Evolutionary conservation across 768 basidiomycete species (phyloP), one percentile per base, ranked within the genome.

Genomic region (Termitomyces sp.): DNA sequence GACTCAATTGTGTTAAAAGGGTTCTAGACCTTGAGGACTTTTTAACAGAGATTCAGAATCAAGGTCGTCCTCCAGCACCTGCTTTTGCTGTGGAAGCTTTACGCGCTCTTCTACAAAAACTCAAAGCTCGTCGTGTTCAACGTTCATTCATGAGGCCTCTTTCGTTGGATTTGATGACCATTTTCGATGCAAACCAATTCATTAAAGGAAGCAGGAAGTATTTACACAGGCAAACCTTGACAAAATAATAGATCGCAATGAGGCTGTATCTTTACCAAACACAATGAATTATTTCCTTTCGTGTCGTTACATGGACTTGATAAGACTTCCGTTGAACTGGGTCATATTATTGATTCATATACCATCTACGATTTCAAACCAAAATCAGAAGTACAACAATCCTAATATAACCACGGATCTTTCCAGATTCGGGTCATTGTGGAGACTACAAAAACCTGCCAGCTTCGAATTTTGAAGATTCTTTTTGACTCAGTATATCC

Each of bases 21-120:
- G 41, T 57, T 12, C 50, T 56, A 22, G 54, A 58, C 54, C 34
- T 70, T 14, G 14, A 32, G 0, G 57, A 55, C 2, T 72, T 67
- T 51, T 51, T 70, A 49, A 22, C 50, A 18, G 65, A 61, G 44
- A 67, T 68, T 62, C 62, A 57, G 43, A 43, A 51, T 24, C 65
- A 69, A 53, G 69, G 67, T 13, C 59, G 64, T 7, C 63, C 67
- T 5, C 16, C 54, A 43, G 61, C 64, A 10, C 46, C 63, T 27
- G 56, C 58, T 20, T 26, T 47, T 36, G 59, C 61, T 12, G 67
- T 69, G 6, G 47, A 61, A 12, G 47, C 47, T 7, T 59, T 69
- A 16, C 54, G 58, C 22, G 46, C 50, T 14, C 41, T 67, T 46
- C 55, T 67, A 5, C 27, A 52, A 20, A 20, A 50, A n/a, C 29